phyloP scores from a whole-genome alignment of 2,329 filamentous ascomycete species.

The Cladosporium sp. region DNA sequence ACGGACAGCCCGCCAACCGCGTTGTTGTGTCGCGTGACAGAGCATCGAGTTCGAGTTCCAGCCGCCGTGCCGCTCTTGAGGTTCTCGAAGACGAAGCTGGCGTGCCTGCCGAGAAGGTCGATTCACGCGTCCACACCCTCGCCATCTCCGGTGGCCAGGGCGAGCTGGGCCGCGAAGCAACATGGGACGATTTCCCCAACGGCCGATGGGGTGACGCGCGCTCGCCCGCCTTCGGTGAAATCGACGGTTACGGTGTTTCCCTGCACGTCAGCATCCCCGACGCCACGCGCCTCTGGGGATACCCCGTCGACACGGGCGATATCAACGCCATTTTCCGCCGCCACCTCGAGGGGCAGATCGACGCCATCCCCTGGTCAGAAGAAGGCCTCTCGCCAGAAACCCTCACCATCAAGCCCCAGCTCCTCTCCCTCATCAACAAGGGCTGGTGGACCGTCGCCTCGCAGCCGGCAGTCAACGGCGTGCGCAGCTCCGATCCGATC shows the following conservation, averaged over 20 bases:
- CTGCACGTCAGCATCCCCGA: slow-evolving; percentile 83
- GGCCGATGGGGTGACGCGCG: slow-evolving; percentile 90
- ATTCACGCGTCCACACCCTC: slow-evolving; percentile 63
- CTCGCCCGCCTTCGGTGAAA: slow-evolving; percentile 90
- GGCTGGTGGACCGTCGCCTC: slow-evolving; percentile 97
- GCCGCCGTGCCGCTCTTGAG: slow-evolving; percentile 51
- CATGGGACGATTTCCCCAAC: slow-evolving; percentile 98
- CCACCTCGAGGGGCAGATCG: slow-evolving; percentile 72
- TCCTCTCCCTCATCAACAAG: slow-evolving; percentile 69
- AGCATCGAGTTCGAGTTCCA: slow-evolving; percentile 47
- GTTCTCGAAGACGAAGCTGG: slow-evolving; percentile 71
- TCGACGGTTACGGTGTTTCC: slow-evolving; percentile 96
- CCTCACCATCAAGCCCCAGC: slow-evolving; percentile 66
- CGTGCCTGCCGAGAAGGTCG: slow-evolving; percentile 63
- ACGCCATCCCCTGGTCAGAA: slow-evolving; percentile 89
- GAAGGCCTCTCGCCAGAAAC: slow-evolving; percentile 82
- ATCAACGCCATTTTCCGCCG: slow-evolving; percentile 74
- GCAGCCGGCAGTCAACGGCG: slow-evolving; percentile 86
- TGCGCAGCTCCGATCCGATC: slow-evolving; percentile 65
- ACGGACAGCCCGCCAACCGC: slow-evolving; percentile 79
- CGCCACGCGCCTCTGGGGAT: slow-evolving; percentile 78
- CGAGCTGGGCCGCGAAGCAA: slow-evolving; percentile 82
- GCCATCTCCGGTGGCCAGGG: slow-evolving; percentile 94
- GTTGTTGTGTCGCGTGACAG: slow-evolving; percentile 65
- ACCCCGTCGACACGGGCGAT: slow-evolving; percentile 63